Base-by-base conservation (phyloP, 345 rosid genomes). In the Salix caprea region DNA sequence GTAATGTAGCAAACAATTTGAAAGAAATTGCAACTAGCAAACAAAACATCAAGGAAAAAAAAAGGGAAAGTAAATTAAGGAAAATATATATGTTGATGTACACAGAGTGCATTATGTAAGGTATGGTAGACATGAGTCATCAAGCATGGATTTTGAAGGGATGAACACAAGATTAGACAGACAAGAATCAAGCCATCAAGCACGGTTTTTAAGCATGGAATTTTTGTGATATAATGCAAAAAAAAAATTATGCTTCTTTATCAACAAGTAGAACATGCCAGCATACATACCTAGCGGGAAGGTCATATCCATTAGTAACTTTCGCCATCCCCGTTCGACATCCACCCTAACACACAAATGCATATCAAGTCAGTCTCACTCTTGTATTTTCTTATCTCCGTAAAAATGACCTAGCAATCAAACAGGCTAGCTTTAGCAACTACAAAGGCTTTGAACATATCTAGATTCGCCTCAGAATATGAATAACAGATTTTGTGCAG, bases 291-390 rank as follows among this genome's bases (percentile, higher is more conserved):
- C 99, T 93, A 76, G 95, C 91, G 40, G 99, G 99, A 82, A 96
- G 94, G 83, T 94, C 94, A 88, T 94, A 92, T 37, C 97, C 98
- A 85, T 86, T 87, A 69, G 99, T 96, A 84, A 89, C 90, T 87
- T 94, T 96, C 1, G 97, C 98, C 97, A 90, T 91, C 79, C 99
- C 99, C 30, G 99, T 96, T 73, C 98, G 86, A 88, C 98, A 94
- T 72, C 98, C 99, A 77, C 97, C 97, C 99, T 96, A 85, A 69
- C 78, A 78, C 81, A 80, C 37, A 85, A 78, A 66, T 60, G 54
- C 62, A 73, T 9, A 44, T 65, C 61, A 73, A 50, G 68, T 78
- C 72, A 74, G 58, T 54, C 70, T 46, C 65, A 32, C 39, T 67
- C 56, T 30, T 36, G n/a, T 65, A 40, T 39, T 80, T 50, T 44